These are phyloP conservation scores for Arthroderma uncinatum DNA, from an alignment of 2,329 filamentous ascomycete genomes.

Conservation along the genomic window DNA sequence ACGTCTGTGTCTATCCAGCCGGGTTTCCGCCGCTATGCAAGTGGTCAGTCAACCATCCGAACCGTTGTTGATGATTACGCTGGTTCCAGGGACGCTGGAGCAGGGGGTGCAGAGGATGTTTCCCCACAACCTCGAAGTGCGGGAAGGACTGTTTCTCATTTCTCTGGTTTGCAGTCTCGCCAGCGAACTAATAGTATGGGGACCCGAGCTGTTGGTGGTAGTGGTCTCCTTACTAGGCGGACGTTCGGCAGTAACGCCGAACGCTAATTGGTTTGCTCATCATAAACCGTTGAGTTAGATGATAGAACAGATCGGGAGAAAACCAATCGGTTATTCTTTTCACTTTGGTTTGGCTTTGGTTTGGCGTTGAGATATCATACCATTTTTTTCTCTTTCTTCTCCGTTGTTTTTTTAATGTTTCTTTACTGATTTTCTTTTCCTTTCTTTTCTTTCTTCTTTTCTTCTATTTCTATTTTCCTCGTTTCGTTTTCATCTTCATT, in stretches of 20 bases:
- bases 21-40: conserved; percentile 30
- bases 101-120: neutral
- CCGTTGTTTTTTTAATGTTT: neutral
- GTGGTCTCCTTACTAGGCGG: neutral
- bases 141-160: conserved; percentile 23
- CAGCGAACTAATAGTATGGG: conserved; percentile 30
- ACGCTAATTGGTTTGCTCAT: neutral
- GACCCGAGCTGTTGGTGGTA: conserved; percentile 19
- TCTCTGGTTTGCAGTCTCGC: conserved; percentile 29
- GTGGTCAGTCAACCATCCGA: conserved; percentile 19
- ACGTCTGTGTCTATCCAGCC: conserved; percentile 32
- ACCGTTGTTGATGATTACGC: conserved; percentile 5
- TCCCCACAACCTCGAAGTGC: neutral
- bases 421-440: neutral
- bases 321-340: neutral
- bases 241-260: neutral
- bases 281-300: neutral
- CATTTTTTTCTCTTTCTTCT: neutral
- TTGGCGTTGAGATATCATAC: too few relatives aligned
- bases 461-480: neutral
- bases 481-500: neutral
- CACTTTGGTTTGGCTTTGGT: neutral
- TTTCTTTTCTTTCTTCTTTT: neutral
- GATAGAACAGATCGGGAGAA: neutral
- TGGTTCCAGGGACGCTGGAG: neutral